Evolutionary conservation across 371 early-diverging fungal genomes (phyloP).

Genomic region (Mortierella sp.): DNA sequence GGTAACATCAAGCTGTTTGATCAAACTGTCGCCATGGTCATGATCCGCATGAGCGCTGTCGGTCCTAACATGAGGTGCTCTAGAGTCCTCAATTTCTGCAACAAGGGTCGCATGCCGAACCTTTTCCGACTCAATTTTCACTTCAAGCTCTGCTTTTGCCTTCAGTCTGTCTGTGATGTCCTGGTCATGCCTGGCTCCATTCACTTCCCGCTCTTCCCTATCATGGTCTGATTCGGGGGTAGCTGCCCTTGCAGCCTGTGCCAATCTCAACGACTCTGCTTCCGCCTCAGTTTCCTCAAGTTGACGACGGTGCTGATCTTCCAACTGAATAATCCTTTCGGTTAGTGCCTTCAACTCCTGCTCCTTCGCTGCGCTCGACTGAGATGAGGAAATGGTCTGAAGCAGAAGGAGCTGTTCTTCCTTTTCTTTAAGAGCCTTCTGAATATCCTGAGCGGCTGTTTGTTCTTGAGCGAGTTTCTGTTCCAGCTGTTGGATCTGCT

Average conservation of each 20-base stretch:
- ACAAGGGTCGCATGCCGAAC: conserved; percentile 22
- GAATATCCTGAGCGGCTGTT: conserved; percentile 17
- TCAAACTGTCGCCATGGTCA: conserved; percentile 1
- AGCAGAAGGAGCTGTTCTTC: conserved; percentile 7
- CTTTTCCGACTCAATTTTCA: conserved; percentile 37
- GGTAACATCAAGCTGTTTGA: conserved; percentile 24
- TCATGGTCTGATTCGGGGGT: conserved; percentile 10
- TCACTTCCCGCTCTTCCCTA: conserved; percentile 17
- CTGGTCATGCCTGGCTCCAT: conserved; percentile 23
- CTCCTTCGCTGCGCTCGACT: conserved; percentile 48
- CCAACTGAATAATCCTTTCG: conserved; percentile 49
- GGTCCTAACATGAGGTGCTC: conserved; percentile 13
- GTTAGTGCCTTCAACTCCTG: conserved; percentile 52
- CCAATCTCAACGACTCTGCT: conserved; percentile 51
- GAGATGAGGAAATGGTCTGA: background rate
- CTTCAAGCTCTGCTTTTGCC: conserved; percentile 50
- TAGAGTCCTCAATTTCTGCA: conserved; percentile 11
- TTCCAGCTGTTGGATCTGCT: conserved; percentile 31
- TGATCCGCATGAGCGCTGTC: conserved; percentile 17
- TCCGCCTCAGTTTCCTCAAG: conserved; percentile 56
- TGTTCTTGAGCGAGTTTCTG: conserved; percentile 30
- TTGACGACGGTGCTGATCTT: conserved; percentile 54
- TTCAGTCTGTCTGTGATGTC: conserved; percentile 22
- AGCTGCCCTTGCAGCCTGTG: conserved; percentile 4
- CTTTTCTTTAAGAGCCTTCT: conserved; percentile 21